Base-by-base conservation (phyloP, 2,329 filamentous ascomycete genomes). In the Pseudopyrenochaeta lycopersici region DNA sequence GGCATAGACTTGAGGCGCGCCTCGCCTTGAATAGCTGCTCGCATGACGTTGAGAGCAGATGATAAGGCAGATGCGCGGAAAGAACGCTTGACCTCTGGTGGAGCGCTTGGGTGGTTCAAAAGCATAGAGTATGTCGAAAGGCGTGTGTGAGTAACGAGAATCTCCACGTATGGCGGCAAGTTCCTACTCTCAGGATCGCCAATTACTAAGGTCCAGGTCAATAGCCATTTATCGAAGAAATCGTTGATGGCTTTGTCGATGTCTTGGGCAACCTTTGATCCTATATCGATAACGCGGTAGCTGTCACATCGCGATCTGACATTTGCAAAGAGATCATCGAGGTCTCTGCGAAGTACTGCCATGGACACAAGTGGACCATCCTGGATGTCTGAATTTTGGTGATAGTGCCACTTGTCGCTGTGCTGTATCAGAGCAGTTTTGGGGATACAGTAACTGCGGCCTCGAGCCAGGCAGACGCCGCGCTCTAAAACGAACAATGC, bases 101-200 rank as follows among this genome's bases (percentile, higher is more conserved):
- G 87, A 0, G 88, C 88, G 0, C 87, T 90, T 1, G 87, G 87
- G 56, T 91, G 88, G 61, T 91, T 91, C 66, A 91, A 89, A 10
- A 91, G 88, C 54, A 86, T 87, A 49, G 86, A 86, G 69, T 91
- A 91, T 12, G 88, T 89, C n/a, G 89, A 91, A 1, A 91, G 78
- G 21, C 88, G 84, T 1, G 89, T 91, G 61, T 91, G 89, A 1
- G 70, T 89, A 33, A 90, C 86, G 2, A 91, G 79, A 46, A 91
- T 91, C 53, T 91, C 88, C 21, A 91, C 88, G 56, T 91, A 91
- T 0, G 89, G 88, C 0, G 89, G 89, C 0, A 91, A 80, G 1
- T 80, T 80, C 42, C 63, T 67, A 17, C 85, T 82, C 80, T 66
- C 57, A 21, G 52, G 36, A 42, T 60, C 64, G 46, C 66, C 69